Percentiles rank a stretch among this genome's conserved stretches.
These are phyloP conservation scores for Biscogniauxia sp. DNA, from an alignment of 2,329 filamentous ascomycete genomes.

Conservation along the genomic window DNA sequence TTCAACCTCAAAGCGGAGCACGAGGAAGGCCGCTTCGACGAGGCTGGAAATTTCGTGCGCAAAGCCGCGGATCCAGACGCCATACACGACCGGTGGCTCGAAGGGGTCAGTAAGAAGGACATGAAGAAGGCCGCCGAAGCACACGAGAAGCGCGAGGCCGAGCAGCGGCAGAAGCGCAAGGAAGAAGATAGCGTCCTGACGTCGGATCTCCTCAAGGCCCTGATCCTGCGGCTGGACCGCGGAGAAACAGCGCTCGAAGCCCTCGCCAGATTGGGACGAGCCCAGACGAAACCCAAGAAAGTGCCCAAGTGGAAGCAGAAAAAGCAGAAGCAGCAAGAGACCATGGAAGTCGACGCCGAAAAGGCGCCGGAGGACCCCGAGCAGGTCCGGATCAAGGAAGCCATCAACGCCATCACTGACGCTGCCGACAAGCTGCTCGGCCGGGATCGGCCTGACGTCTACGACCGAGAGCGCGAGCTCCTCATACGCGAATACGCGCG, in stretches of 20 bases:
- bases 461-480: conserved; percentile 81
- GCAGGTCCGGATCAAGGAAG: conserved; percentile 66
- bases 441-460: conserved; percentile 83
- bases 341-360: conserved; percentile 69
- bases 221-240: conserved; percentile 72
- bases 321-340: conserved; percentile 55
- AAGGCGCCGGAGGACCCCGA: conserved; percentile 61
- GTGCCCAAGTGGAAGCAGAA: conserved; percentile 69
- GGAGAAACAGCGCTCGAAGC: conserved; percentile 89
- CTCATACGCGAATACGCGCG: conserved; percentile 79
- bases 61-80: conserved; percentile 88
- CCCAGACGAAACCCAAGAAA: conserved; percentile 49
- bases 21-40: conserved; percentile 90
- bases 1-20: conserved; percentile 92
- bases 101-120: conserved; percentile 89
- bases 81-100: conserved; percentile 87
- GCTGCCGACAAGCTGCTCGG: conserved; percentile 85
- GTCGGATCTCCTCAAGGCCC: conserved; percentile 66
- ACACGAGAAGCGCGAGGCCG: conserved; percentile 78
- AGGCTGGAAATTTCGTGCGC: conserved; percentile 85
- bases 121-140: conserved; percentile 86
- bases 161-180: conserved; percentile 67
- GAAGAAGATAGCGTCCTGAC: conserved; percentile 74
- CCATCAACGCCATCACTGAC: conserved; percentile 80
- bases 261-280: conserved; percentile 73